Conservation (phyloP, 2,329 filamentous ascomycete genomes). For the Helotiales sp. region DNA sequence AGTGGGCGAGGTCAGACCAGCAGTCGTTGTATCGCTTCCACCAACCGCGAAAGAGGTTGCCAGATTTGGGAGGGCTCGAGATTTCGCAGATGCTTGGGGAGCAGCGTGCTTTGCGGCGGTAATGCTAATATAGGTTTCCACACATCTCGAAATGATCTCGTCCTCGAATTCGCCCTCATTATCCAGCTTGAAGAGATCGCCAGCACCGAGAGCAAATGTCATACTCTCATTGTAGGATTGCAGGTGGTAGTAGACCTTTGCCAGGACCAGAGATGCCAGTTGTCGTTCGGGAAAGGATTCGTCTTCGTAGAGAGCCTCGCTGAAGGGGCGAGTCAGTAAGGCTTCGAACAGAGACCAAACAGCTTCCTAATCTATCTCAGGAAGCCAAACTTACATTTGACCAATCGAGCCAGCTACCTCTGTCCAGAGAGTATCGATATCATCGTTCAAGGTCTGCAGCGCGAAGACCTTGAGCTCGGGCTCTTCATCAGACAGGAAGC, state of each 20-base stretch:
- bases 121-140: constrained; percentile 94
- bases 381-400: constrained; percentile 74
- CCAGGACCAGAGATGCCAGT: constrained; percentile 89
- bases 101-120: constrained; percentile 62
- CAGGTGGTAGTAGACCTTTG: constrained; percentile 98
- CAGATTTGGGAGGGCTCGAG: constrained; percentile 57
- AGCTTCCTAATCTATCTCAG: neutral
- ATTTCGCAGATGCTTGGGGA: constrained; percentile 55
- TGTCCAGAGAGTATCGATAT: constrained; percentile 97
- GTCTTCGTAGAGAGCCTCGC: constrained; percentile 97
- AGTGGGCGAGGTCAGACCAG: constrained; percentile 79
- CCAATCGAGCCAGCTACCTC: constrained; percentile 92
- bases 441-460: constrained; percentile 90
- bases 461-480: constrained; percentile 93
- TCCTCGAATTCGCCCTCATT: constrained; percentile 94
- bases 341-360: neutral
- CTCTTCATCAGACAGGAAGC: constrained; percentile 94
- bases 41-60: constrained; percentile 78
- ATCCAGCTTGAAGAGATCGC: constrained; percentile 93
- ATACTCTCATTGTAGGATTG: constrained; percentile 99
- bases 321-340: constrained; percentile 48
- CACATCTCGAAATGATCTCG: constrained; percentile 97
- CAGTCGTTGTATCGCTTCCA: constrained; percentile 63
- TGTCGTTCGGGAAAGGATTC: constrained; percentile 92
- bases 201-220: constrained; percentile 94